Evolutionary conservation across 2,329 filamentous ascomycete genomes (phyloP), one percentile per base, ranked within the genome.

Genomic region (Alternaria tenuissima): DNA sequence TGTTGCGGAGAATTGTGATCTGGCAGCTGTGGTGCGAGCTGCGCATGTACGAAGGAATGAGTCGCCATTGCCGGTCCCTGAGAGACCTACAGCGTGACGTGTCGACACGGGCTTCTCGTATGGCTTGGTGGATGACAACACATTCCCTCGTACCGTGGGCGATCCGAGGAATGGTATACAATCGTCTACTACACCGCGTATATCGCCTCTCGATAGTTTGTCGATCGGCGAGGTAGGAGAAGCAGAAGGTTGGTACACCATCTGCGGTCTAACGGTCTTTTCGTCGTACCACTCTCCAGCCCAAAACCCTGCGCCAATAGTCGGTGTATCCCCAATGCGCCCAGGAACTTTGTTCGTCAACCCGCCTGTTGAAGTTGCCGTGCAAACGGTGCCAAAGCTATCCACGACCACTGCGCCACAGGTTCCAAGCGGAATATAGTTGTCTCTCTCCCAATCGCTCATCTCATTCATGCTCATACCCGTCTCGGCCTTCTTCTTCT

Each of bases 261-360:
- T 75, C 18, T 65, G 56, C 4, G 52, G 20, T 14, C 42, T 14
- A 26, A 56, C 43, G 2, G 82, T 78, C 57, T 89, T 86, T 9
- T 42, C 48, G 1, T n/a, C 51, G 7, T 79, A 78, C 92, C 92
- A 96, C 67, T 93, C 87, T 75, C 96, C 93, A 0, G 93, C 92
- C 92, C 93, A 97, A 77, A 93, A 97, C 0, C 93, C 93, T 1
- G 93, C 91, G 0, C 93, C 93, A 0, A 93, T 81, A 0, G 90
- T 90, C 0, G 93, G 93, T 11, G 93, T 97, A 74, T 97, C 93
- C 0, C 93, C 93, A 64, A 96, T 89, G 20, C 93, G 84, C 0
- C 93, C 93, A 0, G 91, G 91, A 55, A 94, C 80, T 81, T 97
- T 97, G 76, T 97, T 97, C 22, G 93, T 97, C 77, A 96, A 76